These are phyloP conservation scores for Hygrocybe punicea DNA, from an alignment of 768 basidiomycete genomes.

Conservation along the genomic window DNA sequence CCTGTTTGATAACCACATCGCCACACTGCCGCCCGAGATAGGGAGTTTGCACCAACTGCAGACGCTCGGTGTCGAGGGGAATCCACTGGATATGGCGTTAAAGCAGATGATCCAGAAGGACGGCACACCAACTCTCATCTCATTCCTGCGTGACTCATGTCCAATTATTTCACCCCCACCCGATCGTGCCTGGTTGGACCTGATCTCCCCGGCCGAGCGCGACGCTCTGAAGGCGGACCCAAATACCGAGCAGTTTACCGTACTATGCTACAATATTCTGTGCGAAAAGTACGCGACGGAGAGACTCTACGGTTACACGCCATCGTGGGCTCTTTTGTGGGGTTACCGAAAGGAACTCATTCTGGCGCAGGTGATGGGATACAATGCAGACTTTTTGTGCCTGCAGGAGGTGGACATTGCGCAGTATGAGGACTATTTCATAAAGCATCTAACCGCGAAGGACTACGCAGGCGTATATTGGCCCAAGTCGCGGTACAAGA, in stretches of 20 bases:
- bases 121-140: slow-evolving; percentile 85
- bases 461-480: slow-evolving; percentile 91
- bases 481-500: slow-evolving; percentile 90
- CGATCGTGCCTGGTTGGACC: slow-evolving; percentile 69
- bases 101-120: slow-evolving; percentile 88
- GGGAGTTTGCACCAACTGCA: slow-evolving; percentile 90
- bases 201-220: slow-evolving; percentile 56
- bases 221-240: slow-evolving; percentile 61
- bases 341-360: slow-evolving; percentile 88
- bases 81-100: slow-evolving; percentile 76
- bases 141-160: slow-evolving; percentile 90
- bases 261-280: slow-evolving; percentile 91
- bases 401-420: slow-evolving; percentile 93
- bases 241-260: slow-evolving; percentile 69
- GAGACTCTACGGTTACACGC: slow-evolving; percentile 91
- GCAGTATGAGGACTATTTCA: slow-evolving; percentile 90
- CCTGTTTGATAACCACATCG: slow-evolving; percentile 93
- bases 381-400: slow-evolving; percentile 87
- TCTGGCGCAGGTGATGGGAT: slow-evolving; percentile 74
- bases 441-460: slow-evolving; percentile 61
- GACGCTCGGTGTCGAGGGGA: slow-evolving; percentile 95
- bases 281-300: slow-evolving; percentile 89
- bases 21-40: slow-evolving; percentile 78
- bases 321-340: slow-evolving; percentile 95
- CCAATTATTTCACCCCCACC: slow-evolving; percentile 79